Evolutionary conservation across 805 yeast genomes (phyloP), one percentile per base, ranked within the genome.

Genomic region (Saccharomycopsis babjevae): DNA sequence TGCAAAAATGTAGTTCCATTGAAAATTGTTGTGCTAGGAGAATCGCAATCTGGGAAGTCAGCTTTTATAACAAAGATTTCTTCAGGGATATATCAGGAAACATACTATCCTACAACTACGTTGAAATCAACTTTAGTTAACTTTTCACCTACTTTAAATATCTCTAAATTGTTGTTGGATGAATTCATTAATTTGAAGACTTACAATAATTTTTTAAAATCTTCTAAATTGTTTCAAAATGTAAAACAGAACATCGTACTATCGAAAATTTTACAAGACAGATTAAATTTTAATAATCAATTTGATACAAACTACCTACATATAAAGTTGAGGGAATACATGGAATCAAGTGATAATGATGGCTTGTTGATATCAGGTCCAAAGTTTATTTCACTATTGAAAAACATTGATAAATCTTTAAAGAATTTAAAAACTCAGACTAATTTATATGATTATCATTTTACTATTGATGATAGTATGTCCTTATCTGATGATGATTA

Each of bases 101-200:
- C 87, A 0, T 86, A 88, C 69, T 88, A 88, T 67, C 96, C 94
- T 5, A 88, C 93, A 3, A 75, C 80, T 54, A 80, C 77, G 60
- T 83, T 84, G 61, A 81, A 80, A 3, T 82, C 89, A 30, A 75
- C 83, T 61, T 69, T 86, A 46, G 77, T 84, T 62, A 82, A 82
- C 20, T 87, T 76, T 67, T 70, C 68, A 5, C 84, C 92, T 0
- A 67, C 67, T 18, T 68, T 73, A 15, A 65, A 64, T 0, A 64
- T 69, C 18, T 73, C 83, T 0, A 72, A 77, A 39, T 72, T 80
- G 0, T 66, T 83, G 1, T 63, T 83, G 32, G 85, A 82, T 65
- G 78, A 77, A 50, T 76, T 77, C 59, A 76, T 78, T 5, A 78
- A 77, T 3, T 65, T 75, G 18, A 70, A 75, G 46, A 54, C 54